These are phyloP conservation scores for Podila clonocystis DNA, from an alignment of 192 early-diverging fungal species.

Conservation along the genomic window DNA sequence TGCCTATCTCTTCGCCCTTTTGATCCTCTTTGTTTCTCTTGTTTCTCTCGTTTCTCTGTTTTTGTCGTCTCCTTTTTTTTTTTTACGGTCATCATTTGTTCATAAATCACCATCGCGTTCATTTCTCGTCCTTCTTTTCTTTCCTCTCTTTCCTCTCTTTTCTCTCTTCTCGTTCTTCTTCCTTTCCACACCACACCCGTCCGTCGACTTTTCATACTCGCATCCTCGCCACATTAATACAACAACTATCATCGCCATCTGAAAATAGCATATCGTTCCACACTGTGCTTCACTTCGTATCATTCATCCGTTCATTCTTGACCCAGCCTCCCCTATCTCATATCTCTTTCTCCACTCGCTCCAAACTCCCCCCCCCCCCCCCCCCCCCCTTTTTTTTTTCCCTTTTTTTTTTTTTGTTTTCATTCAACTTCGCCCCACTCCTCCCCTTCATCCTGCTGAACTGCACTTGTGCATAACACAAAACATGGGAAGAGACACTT, in stretches of 20 bases:
- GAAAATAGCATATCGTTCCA: no score
- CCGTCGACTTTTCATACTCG: not conserved
- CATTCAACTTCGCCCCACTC: not conserved
- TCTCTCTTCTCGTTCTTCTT: not conserved
- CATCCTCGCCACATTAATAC: not conserved
- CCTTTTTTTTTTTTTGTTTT: not conserved
- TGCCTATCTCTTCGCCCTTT: not conserved
- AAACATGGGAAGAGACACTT: conserved; percentile 13
- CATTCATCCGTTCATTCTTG: no score
- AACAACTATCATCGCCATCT: no score
- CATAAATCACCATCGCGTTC: not conserved
- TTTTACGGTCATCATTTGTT: not conserved
- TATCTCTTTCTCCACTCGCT: not conserved
- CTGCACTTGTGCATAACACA: not conserved
- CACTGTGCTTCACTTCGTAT: no score
- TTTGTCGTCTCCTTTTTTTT: conserved; percentile 5
- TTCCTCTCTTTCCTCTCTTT: not conserved
- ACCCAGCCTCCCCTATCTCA: not conserved
- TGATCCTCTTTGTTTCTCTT: not conserved
- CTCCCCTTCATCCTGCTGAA: not conserved
- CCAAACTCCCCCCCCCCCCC: no score
- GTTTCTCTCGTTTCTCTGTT: no score
- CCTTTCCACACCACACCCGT: not conserved
- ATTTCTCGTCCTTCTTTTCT: not conserved
- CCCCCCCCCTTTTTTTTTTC: no score